Conservation (phyloP, 225 moss, liverwort and hornwort species). For the Takakia lepidozioides region DNA sequence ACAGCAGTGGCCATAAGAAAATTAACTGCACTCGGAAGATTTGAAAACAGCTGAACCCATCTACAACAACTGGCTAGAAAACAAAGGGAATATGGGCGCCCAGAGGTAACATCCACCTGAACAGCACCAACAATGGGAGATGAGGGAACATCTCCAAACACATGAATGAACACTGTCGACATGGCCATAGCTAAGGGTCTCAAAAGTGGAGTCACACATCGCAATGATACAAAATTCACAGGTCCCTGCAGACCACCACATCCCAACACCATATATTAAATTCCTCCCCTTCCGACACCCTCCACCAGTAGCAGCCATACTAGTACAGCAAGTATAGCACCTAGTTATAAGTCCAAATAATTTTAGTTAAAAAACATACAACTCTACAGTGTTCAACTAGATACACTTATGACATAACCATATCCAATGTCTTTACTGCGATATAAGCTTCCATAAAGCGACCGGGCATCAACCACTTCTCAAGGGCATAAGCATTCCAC, state of each 20-base stretch:
- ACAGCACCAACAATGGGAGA: constrained; percentile 78
- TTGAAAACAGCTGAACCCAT: background rate
- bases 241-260: constrained; percentile 55
- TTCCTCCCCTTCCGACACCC: no score
- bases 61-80: background rate
- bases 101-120: constrained; percentile 33
- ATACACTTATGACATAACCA: no score
- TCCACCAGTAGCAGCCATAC: no score
- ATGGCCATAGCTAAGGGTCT: constrained; percentile 91
- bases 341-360: no score
- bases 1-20: background rate
- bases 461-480: no score
- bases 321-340: no score
- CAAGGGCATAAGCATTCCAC: no score
- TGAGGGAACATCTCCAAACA: constrained; percentile 97
- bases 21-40: background rate
- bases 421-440: no score
- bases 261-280: background rate
- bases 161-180: constrained; percentile 83
- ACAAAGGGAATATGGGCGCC: background rate
- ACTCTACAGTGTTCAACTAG: no score
- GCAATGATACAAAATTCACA: constrained; percentile 76
- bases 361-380: no score
- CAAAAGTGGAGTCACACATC: constrained; percentile 62
- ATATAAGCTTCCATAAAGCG: no score